Evolutionary conservation across 164 flowering plant species (phyloP), one percentile per base, ranked within the genome.

Genomic region (Chimonanthus praecox): DNA sequence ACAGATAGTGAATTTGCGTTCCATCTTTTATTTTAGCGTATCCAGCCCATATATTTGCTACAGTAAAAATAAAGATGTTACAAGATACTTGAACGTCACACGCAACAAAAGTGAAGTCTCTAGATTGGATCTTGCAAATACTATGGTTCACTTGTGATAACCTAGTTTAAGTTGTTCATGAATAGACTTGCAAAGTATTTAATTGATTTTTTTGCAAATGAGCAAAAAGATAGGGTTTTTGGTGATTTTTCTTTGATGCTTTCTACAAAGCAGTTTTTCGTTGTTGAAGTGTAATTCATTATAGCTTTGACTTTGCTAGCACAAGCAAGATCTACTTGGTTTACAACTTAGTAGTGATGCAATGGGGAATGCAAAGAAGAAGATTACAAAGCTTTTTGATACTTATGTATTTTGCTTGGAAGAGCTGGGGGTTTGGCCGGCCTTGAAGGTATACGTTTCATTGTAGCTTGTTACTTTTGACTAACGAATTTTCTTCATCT

Each of bases 391-490:
- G 76, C 73, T 88, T 50, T 73, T 15, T 76, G 73, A 71, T 5
- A 77, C 81, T 54, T 84, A 87, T 44, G 1, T 77, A 47, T 90
- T 74, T 76, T 94, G 98, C 76, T 69, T 94, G 72, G 72, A 68
- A 6, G 93, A 92, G 47, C 90, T 94, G 76, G 98, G 98, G 69
- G 68, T 87, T 71, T 92, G 96, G 96, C 64, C 85, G 82, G 86
- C 92, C 51, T 67, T 76, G 6, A 87, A 86, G 98, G 98, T 94
- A 75, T 9, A 4, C 20, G 10, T 64, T 58, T 20, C 7, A 16
- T 49, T 13, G 68, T 33, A 33, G 33, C 33, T 33, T 33, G 33
- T 33, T 1, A 33, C 33, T 33, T 33, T 33, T 33, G 33, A 33
- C 33, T 33, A 33, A 33, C 33, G 20, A 20, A 8, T 65, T 71